phyloP scores from a whole-genome alignment of 495 filamentous ascomycete species.

The Aspergillus hancockii region DNA sequence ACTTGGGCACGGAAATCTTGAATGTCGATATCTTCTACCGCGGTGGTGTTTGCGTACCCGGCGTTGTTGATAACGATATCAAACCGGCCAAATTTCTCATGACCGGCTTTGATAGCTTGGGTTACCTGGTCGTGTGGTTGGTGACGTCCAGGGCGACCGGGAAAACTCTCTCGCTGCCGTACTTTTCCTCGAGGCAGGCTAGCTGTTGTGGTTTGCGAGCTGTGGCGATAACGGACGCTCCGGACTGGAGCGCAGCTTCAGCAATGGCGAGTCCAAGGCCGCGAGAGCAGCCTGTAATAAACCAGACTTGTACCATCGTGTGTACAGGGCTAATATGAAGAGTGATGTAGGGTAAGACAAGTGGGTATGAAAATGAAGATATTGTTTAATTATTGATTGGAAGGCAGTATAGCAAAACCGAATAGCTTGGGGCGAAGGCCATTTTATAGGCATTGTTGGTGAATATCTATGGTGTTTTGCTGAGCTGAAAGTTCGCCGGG shows the following conservation, averaged over 20 bases:
- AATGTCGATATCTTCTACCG: constrained; percentile 22
- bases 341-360: too few relatives aligned
- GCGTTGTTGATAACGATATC: constrained; percentile 31
- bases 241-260: constrained; percentile 45
- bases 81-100: constrained; percentile 24
- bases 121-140: constrained; percentile 13
- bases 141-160: constrained; percentile 26
- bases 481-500: too few relatives aligned
- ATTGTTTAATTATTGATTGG: too few relatives aligned
- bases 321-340: too few relatives aligned
- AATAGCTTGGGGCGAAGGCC: too few relatives aligned
- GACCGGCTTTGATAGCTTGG: constrained; percentile 12
- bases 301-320: constrained; percentile 14
- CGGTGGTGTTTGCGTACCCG: constrained; percentile 17
- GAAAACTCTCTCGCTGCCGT: constrained; percentile 7
- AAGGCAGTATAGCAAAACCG: too few relatives aligned
- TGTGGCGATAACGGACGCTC: constrained; percentile 48
- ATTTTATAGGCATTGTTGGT: too few relatives aligned
- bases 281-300: constrained; percentile 39
- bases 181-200: not conserved
- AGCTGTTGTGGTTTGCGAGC: constrained; percentile 38
- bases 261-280: constrained; percentile 53
- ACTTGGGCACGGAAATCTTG: constrained; percentile 22
- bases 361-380: too few relatives aligned
- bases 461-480: too few relatives aligned